phyloP scores from a whole-genome alignment of 2,329 filamentous ascomycete species.

The Colletotrichum sp. region DNA sequence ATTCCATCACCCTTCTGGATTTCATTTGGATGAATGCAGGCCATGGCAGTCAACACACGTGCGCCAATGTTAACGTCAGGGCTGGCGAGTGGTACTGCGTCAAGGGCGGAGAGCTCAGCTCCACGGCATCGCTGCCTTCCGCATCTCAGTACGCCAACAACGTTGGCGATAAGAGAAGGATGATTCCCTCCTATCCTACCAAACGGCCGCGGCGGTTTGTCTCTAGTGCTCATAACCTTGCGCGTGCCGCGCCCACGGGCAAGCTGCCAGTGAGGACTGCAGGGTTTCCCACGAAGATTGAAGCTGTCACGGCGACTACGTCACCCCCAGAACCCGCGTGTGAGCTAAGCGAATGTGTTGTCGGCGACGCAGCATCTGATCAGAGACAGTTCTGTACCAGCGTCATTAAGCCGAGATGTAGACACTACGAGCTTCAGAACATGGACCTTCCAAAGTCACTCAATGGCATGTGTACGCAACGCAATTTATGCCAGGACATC shows the following conservation, averaged over 20 bases:
- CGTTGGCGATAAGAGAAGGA: neutral
- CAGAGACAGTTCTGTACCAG: neutral
- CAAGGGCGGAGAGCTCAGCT: neutral
- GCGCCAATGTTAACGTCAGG: neutral
- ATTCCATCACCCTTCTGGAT: slow-evolving; percentile 30
- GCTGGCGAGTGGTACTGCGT: slow-evolving; percentile 26
- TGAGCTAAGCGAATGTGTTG: neutral
- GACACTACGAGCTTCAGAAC: neutral
- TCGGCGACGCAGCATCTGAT: neutral
- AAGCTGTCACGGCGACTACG: neutral
- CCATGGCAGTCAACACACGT: neutral
- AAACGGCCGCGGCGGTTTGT: neutral
- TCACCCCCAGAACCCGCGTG: neutral
- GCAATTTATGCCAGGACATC: neutral
- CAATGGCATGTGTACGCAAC: neutral
- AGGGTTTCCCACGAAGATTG: neutral
- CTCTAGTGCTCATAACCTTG: neutral
- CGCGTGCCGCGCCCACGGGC: neutral
- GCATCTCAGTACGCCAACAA: neutral
- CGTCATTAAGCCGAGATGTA: neutral
- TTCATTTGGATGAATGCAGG: slow-evolving; percentile 27
- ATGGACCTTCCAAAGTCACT: neutral
- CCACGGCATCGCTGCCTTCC: neutral
- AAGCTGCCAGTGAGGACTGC: neutral
- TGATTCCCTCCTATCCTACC: neutral